phyloP scores from a whole-genome alignment of 1,284 basidiomycete species.

The Apiotrichum porosum region DNA sequence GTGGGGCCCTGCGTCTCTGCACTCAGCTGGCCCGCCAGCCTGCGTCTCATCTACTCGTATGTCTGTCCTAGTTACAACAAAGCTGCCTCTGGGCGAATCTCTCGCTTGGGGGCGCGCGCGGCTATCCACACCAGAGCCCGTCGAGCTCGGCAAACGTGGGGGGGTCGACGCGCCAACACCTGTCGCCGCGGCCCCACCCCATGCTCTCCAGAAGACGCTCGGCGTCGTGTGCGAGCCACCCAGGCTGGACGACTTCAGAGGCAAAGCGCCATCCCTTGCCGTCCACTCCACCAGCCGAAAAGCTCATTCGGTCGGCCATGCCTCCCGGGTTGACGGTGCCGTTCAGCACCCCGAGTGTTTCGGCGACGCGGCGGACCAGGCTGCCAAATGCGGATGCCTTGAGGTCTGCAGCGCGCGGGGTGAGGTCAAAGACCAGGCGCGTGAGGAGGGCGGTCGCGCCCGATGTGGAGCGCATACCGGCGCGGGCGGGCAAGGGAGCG shows the following conservation, averaged over 20 bases:
- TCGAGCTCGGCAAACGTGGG: constrained; percentile 40
- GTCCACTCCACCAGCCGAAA: constrained; percentile 57
- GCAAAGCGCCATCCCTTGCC: constrained; percentile 72
- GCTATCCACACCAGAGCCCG: constrained; percentile 28
- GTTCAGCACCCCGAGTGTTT: constrained; percentile 78
- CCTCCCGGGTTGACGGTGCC: constrained; percentile 50
- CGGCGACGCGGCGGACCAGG: constrained; percentile 69
- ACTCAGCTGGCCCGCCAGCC: no score
- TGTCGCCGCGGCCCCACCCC: constrained; percentile 15
- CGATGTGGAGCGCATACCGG: constrained; percentile 57
- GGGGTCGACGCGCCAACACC: constrained; percentile 27
- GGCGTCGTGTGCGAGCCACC: constrained; percentile 66
- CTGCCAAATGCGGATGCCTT: constrained; percentile 57
- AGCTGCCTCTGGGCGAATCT: no score
- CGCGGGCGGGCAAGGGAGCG: constrained; percentile 67
- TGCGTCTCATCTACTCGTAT: no score
- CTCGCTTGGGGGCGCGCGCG: no score
- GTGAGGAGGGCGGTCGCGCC: constrained; percentile 48
- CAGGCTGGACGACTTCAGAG: constrained; percentile 63
- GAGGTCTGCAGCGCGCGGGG: constrained; percentile 48
- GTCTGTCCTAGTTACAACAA: no score
- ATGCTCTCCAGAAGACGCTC: constrained; percentile 54
- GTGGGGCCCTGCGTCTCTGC: no score
- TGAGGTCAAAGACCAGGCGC: constrained; percentile 48
- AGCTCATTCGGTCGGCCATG: constrained; percentile 28